A percentile compares a stretch with the other conserved stretches of the same genome.
phyloP scores from a whole-genome alignment of 495 filamentous ascomycete species.

The Pseudotulostoma volvatum region DNA sequence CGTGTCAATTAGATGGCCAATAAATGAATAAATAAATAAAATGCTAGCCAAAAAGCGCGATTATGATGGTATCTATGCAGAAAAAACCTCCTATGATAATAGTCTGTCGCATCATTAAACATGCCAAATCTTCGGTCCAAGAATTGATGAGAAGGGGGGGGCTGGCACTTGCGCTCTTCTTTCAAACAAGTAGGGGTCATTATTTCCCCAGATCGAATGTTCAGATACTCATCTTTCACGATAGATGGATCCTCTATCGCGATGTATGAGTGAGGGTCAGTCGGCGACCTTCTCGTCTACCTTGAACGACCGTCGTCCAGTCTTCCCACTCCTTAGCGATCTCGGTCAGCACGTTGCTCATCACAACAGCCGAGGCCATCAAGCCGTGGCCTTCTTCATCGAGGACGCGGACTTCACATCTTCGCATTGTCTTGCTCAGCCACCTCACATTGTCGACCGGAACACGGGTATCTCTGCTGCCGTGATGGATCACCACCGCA shows the following conservation, averaged over 20 bases:
- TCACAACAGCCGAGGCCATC: conserved; percentile 87
- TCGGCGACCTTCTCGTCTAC: conserved; percentile 15
- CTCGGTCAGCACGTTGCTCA: conserved; percentile 85
- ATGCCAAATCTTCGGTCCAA: no score
- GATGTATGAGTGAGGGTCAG: conserved; percentile 2
- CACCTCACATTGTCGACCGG: conserved; percentile 90
- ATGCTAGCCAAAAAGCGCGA: no score
- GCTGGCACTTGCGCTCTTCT: no score
- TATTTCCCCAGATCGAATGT: no score
- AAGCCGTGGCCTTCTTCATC: conserved; percentile 90
- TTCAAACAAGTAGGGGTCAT: no score
- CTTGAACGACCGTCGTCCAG: conserved; percentile 53
- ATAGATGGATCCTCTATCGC: not conserved
- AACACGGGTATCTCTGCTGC: conserved; percentile 76
- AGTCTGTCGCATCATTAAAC: no score
- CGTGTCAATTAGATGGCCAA: no score
- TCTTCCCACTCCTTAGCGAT: conserved; percentile 92
- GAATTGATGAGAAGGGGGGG: no score
- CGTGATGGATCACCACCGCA: conserved; percentile 84
- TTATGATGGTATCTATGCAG: no score
- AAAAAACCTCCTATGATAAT: no score
- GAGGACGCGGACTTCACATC: conserved; percentile 79
- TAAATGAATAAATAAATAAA: no score
- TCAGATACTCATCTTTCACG: no score
- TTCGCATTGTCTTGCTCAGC: conserved; percentile 84